A percentile compares a stretch with the other conserved stretches of the same genome.
These are phyloP conservation scores for Phylloporus sp. DNA, from an alignment of 768 basidiomycete genomes.

Conservation along the genomic window DNA sequence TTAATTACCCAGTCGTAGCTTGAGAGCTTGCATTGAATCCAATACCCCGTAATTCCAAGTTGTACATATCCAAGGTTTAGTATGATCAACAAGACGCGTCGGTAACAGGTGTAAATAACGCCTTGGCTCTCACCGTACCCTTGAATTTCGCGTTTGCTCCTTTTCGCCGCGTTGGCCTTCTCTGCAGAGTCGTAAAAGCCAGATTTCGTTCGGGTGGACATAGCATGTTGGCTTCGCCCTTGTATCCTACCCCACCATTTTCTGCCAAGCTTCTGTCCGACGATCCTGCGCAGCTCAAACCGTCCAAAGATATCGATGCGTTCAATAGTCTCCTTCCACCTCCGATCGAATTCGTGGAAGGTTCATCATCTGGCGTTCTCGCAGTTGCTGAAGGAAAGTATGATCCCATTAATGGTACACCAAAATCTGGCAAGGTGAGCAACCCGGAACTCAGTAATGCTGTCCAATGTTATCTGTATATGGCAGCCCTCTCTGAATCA, in stretches of 20 bases:
- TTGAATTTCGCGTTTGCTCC: constrained; percentile 7
- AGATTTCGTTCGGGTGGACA: constrained; percentile 8
- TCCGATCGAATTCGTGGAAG: constrained; percentile 80
- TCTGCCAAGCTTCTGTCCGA: constrained; percentile 46
- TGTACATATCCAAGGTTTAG: background rate
- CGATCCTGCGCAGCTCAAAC: constrained; percentile 52
- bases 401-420: constrained; percentile 71
- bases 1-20: constrained; percentile 1
- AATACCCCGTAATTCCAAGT: background rate
- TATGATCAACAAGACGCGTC: constrained; percentile 14
- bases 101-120: constrained; percentile 27
- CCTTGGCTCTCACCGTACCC: constrained; percentile 10
- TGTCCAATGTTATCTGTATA: constrained; percentile 1
- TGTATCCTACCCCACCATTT: constrained; percentile 51
- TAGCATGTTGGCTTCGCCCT: constrained; percentile 65
- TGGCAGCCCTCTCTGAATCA: constrained; percentile 15
- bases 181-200: background rate
- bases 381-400: constrained; percentile 73
- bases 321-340: constrained; percentile 77
- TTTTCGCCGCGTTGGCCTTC: constrained; percentile 8
- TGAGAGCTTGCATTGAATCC: background rate
- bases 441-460: background rate
- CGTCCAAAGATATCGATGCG: constrained; percentile 64
- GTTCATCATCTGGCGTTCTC: constrained; percentile 71
- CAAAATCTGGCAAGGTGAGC: constrained; percentile 50